These are phyloP conservation scores for Yueomyces sinensis DNA, from an alignment of 805 yeast species.

Conservation along the genomic window DNA sequence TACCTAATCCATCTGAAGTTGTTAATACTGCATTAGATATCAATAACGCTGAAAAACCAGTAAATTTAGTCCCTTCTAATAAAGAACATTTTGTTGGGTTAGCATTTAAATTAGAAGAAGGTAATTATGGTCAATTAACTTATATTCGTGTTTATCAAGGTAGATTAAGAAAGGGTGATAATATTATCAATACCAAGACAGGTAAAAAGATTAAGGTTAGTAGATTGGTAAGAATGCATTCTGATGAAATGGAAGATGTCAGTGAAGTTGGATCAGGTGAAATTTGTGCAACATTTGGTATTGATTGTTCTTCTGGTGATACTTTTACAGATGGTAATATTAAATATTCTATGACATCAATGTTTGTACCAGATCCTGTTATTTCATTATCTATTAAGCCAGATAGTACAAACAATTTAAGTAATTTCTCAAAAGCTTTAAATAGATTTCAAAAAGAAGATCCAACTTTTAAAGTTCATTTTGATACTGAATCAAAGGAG, in stretches of 20 bases:
- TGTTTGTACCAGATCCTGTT: conserved; percentile 99
- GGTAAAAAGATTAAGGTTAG: conserved; percentile 91
- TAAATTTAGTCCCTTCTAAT: conserved; percentile 61
- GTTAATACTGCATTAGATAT: conserved; percentile 81
- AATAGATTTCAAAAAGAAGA: conserved; percentile 97
- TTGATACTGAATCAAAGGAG: conserved; percentile 86
- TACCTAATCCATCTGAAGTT: conserved; percentile 92
- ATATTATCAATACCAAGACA: conserved; percentile 77
- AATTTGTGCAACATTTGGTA: conserved; percentile 98
- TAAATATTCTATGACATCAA: conserved; percentile 84
- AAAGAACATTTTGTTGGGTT: conserved; percentile 81
- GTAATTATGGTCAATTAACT: conserved; percentile 94
- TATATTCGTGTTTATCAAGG: conserved; percentile 97
- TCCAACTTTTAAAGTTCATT: conserved; percentile 92
- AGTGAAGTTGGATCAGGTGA: conserved; percentile 95
- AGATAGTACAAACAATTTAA: conserved; percentile 60
- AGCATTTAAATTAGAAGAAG: conserved; percentile 98
- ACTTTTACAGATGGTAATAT: conserved; percentile 81
- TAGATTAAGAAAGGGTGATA: conserved; percentile 76
- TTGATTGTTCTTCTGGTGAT: conserved; percentile 98
- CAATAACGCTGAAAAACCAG: conserved; percentile 47
- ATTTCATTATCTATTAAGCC: conserved; percentile 87
- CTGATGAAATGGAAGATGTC: conserved; percentile 97
- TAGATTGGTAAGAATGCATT: conserved; percentile 95
- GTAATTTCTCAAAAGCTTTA: conserved; percentile 91